Evolutionary conservation across 2,329 filamentous ascomycete species (phyloP).

Genomic region (Neonectria ditissima): DNA sequence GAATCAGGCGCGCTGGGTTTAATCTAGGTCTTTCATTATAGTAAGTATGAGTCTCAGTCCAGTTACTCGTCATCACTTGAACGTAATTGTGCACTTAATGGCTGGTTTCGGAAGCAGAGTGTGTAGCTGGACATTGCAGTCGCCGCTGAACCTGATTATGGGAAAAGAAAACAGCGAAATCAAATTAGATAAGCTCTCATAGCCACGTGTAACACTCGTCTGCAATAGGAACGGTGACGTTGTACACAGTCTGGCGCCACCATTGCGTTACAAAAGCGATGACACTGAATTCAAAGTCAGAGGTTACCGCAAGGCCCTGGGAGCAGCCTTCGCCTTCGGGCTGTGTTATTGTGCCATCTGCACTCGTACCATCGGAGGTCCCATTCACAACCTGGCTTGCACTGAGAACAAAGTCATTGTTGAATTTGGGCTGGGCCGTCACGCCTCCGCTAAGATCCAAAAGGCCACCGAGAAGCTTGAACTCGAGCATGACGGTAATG

Average conservation of each 20-base stretch:
- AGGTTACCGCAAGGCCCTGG: conserved; percentile 39
- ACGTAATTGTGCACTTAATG: no score
- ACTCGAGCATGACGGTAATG: conserved; percentile 53
- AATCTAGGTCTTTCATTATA: no score
- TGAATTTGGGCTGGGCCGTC: conserved; percentile 51
- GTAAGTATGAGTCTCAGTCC: no score
- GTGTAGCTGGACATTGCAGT: no score
- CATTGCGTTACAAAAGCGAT: conserved; percentile 43
- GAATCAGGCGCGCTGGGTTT: no score
- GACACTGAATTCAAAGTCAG: conserved; percentile 45
- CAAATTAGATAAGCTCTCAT: conserved; percentile 4
- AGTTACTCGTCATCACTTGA: no score
- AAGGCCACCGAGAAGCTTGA: conserved; percentile 50
- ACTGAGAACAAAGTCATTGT: conserved; percentile 50
- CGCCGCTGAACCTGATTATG: no score
- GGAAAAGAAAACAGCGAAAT: no score
- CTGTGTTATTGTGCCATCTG: conserved; percentile 15
- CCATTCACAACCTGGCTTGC: conserved; percentile 41
- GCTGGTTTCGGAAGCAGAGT: no score
- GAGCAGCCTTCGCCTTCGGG: conserved; percentile 38
- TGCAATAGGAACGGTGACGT: conserved; percentile 29
- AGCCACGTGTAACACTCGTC: conserved; percentile 34
- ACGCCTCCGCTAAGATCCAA: conserved; percentile 54
- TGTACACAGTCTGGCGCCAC: conserved; percentile 42
- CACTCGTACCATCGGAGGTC: conserved; percentile 12